Conservation (phyloP, 176 grass and related monocot genomes). For the Aegilops sharonensis region DNA sequence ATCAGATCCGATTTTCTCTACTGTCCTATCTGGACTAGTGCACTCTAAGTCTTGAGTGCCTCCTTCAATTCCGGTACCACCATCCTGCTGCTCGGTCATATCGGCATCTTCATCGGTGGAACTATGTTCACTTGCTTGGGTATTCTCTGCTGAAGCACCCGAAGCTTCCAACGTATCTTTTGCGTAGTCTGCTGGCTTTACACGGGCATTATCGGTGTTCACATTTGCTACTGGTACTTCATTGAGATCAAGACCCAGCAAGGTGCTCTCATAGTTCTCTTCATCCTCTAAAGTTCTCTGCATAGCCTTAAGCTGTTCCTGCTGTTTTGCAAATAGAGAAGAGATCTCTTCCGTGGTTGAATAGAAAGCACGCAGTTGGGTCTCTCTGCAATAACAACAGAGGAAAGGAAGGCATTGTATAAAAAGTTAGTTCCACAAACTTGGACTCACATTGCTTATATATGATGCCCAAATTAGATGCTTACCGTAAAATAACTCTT, state of each 20-base stretch:
- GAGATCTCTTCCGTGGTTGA: conserved; percentile 96
- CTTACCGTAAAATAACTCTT: conserved; percentile 86
- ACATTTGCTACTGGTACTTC: conserved; percentile 28
- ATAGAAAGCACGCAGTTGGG: conserved; percentile 93
- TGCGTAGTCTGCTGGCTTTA: conserved; percentile 18
- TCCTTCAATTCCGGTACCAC: conserved; percentile 45
- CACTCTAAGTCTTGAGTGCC: conserved; percentile 73
- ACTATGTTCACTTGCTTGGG: conserved; percentile 39
- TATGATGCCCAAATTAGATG: conserved; percentile 25
- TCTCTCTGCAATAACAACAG: conserved; percentile 67
- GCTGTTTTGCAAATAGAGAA: conserved; percentile 82
- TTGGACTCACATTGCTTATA: background rate
- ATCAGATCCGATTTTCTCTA: conserved; percentile 40
- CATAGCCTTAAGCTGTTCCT: conserved; percentile 99
- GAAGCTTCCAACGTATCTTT: conserved; percentile 45
- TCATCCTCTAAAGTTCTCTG: conserved; percentile 96
- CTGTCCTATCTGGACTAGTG: conserved; percentile 45
- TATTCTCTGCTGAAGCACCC: conserved; percentile 58
- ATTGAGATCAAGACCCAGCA: conserved; percentile 54
- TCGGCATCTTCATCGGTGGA: conserved; percentile 54
- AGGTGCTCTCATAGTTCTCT: conserved; percentile 77
- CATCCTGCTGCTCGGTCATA: conserved; percentile 55
- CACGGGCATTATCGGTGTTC: conserved; percentile 11
- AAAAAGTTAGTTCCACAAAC: conserved; percentile 24
- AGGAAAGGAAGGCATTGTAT: conserved; percentile 2